Base-by-base conservation (phyloP, 345 rosid genomes). In the Eucalyptus curtisii region DNA sequence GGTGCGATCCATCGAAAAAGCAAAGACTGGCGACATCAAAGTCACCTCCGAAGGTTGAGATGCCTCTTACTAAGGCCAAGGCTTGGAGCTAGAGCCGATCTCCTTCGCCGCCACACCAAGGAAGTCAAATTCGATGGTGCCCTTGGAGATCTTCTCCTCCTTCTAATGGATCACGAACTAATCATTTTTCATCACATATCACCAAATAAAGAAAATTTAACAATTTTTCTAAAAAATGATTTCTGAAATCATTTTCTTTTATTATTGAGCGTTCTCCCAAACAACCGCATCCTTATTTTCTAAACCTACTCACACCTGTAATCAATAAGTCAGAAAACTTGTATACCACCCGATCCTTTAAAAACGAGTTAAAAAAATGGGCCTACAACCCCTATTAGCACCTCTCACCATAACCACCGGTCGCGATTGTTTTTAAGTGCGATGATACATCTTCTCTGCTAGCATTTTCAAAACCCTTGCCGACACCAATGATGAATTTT, bases 381-480 rank as follows among this genome's bases (percentile, higher is more conserved):
- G n/a, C 66, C 66, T 59, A 27, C 66, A 27, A 5, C 31, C 66
- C 66, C 31, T 53, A 10, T 4, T 25, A 11, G 6, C 64, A 57
- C 1, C 64, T 24, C 64, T 25, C 6, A 10, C 7, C 64, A 57
- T 57, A 10, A 57, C 14, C 0, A 24, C 64, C 0, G 6, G 1
- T 57, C 1, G 7, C 13, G 1, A 57, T 5, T 7, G 0, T 57
- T 57, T 25, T 57, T 25, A 57, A 57, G 64, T 59, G n/a, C 15
- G 4, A 2, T 25, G 66, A 5, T 59, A 25, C 66, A 2, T 25
- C 66, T 59, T 12, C 66, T 25, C 7, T 25, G 4, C 31, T 11
- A 59, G 66, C 13, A 59, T 59, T 59, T 59, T 25, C 14, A 25
- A 3, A 25, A 59, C 15, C 6, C 30, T 59, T 25, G 6, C 66